These are phyloP conservation scores for Ogataea hybrid DNA, from an alignment of 1,139 yeast genomes.

Conservation along the genomic window DNA sequence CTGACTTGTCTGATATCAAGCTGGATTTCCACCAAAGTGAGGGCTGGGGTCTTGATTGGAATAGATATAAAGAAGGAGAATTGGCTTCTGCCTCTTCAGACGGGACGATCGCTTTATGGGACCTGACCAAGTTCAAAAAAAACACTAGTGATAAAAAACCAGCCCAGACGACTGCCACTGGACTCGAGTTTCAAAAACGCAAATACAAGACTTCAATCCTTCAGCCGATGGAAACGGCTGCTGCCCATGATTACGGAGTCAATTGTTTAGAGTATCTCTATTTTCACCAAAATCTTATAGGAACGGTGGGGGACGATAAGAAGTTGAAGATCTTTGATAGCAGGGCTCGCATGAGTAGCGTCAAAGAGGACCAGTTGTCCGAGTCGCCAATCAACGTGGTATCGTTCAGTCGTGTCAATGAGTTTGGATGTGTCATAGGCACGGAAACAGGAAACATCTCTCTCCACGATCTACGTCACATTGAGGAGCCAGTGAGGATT, in stretches of 20 bases:
- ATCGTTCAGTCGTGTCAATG: conserved; percentile 58
- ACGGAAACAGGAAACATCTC: conserved; percentile 57
- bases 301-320: conserved; percentile 58
- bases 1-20: conserved; percentile 26
- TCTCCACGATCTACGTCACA: conserved; percentile 68
- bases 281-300: conserved; percentile 55
- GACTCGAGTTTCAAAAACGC: conserved; percentile 11
- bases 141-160: conserved; percentile 14
- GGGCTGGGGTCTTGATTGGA: conserved; percentile 36
- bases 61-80: conserved; percentile 25
- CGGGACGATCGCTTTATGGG: conserved; percentile 35
- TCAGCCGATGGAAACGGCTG: conserved; percentile 17
- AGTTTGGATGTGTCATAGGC: conserved; percentile 64
- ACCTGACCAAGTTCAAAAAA: conserved; percentile 24
- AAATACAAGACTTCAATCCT: conserved; percentile 18
- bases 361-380: conserved; percentile 25
- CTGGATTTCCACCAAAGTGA: conserved; percentile 30
- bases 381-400: conserved; percentile 57
- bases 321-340: conserved; percentile 48
- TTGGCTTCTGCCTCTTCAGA: conserved; percentile 33
- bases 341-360: conserved; percentile 32
- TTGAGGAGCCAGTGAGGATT: conserved; percentile 32
- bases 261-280: conserved; percentile 65
- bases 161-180: conserved; percentile 1
- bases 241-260: conserved; percentile 41